A percentile compares a stretch with the other conserved stretches of the same genome.
Evolutionary conservation across 2,329 filamentous ascomycete genomes (phyloP).

Genomic region (Fusarium pseudonygamai): DNA sequence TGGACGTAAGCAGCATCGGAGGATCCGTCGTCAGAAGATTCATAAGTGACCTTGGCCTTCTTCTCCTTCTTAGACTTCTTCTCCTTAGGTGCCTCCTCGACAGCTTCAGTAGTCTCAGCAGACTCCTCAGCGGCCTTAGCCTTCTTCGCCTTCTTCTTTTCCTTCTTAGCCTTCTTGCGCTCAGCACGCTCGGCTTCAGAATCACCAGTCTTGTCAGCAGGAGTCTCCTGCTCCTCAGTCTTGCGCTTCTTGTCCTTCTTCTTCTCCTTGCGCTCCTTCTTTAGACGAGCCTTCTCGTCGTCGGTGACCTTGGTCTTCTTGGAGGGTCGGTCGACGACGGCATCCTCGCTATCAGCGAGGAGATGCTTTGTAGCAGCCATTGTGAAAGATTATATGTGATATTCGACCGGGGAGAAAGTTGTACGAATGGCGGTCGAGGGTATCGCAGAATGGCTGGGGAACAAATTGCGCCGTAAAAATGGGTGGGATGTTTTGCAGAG

Average conservation of each 20-base stretch:
- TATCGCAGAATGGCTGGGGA: slow-evolving; percentile 32
- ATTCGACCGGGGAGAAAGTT: not conserved
- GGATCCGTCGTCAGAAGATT: slow-evolving; percentile 12
- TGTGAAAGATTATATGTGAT: not conserved
- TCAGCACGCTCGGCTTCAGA: slow-evolving; percentile 44
- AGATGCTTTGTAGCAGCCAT: slow-evolving; percentile 56
- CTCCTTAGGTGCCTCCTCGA: slow-evolving; percentile 43
- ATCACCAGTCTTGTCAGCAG: slow-evolving; percentile 46
- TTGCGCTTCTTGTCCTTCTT: slow-evolving; percentile 54
- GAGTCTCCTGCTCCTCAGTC: slow-evolving; percentile 37
- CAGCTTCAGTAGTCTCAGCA: slow-evolving; percentile 29
- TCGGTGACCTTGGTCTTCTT: slow-evolving; percentile 54
- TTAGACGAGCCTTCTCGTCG: slow-evolving; percentile 48
- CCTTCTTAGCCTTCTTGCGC: slow-evolving; percentile 46
- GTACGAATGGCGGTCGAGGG: slow-evolving; percentile 20
- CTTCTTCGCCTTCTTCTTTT: slow-evolving; percentile 43
- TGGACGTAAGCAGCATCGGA: slow-evolving; percentile 64
- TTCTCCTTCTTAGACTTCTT: slow-evolving; percentile 51
- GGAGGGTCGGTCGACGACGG: slow-evolving; percentile 44
- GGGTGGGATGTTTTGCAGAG: slow-evolving; percentile 35
- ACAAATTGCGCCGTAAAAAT: slow-evolving; percentile 30
- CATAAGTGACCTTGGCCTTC: slow-evolving; percentile 40
- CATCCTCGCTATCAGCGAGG: slow-evolving; percentile 49
- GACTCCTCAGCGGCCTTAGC: slow-evolving; percentile 31
- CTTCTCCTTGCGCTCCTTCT: slow-evolving; percentile 53